A percentile compares a stretch with the other conserved stretches of the same genome.
phyloP scores from a whole-genome alignment of 805 yeast species.

The Ogataea corticis region DNA sequence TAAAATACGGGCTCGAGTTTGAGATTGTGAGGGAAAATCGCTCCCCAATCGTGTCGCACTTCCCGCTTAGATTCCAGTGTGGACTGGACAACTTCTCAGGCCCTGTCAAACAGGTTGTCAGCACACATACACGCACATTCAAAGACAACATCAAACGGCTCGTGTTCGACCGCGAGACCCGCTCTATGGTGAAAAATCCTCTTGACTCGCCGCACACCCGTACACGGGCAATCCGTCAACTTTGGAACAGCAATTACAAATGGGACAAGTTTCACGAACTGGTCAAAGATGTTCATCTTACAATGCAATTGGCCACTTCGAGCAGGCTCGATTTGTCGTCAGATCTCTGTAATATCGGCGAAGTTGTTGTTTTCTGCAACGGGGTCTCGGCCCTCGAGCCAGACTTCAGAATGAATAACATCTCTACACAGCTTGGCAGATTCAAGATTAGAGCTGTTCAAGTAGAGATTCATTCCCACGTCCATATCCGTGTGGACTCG shows the following conservation, averaged over 20 bases:
- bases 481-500: slow-evolving; percentile 9
- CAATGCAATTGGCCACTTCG: slow-evolving; percentile 6
- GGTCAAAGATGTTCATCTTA: slow-evolving; percentile 14
- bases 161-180: slow-evolving; percentile 11
- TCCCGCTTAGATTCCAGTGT: slow-evolving; percentile 16
- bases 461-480: slow-evolving; percentile 9
- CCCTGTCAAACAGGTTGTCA: slow-evolving; percentile 4
- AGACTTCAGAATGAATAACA: slow-evolving; percentile 10
- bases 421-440: slow-evolving; percentile 18
- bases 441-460: slow-evolving; percentile 11
- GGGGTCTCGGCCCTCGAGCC: slow-evolving; percentile 5
- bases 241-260: slow-evolving; percentile 12
- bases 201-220: slow-evolving; percentile 11
- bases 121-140: slow-evolving; percentile 6
- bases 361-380: slow-evolving; percentile 1
- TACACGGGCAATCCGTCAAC: slow-evolving; percentile 8
- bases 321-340: slow-evolving; percentile 9
- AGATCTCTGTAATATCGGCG: slow-evolving; percentile 9
- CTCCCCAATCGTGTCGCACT: slow-evolving; percentile 7
- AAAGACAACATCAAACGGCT: slow-evolving; percentile 10
- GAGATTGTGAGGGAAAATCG: slow-evolving; percentile 1
- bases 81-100: slow-evolving; percentile 12
- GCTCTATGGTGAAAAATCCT: slow-evolving; percentile 16
- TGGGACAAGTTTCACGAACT: slow-evolving; percentile 5
- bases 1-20: slow-evolving; percentile 17